Percentiles rank a stretch among this genome's conserved stretches.
phyloP scores from a whole-genome alignment of 495 filamentous ascomycete species.

The Annulohypoxylon nitens region DNA sequence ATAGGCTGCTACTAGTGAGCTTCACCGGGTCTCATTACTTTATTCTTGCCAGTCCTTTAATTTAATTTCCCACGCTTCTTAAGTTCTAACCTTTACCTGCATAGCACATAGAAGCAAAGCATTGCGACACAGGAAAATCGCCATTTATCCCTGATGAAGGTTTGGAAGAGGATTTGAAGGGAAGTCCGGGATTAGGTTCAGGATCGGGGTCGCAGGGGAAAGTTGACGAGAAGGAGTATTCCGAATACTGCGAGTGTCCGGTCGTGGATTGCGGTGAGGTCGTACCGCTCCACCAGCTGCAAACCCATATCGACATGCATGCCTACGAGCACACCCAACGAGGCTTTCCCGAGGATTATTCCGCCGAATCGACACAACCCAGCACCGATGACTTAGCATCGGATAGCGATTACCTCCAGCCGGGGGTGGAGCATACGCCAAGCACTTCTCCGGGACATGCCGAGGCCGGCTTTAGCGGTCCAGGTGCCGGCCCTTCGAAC shows the following conservation, averaged over 20 bases:
- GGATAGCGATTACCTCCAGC: constrained; percentile 21
- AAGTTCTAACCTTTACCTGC: constrained; percentile 1
- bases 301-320: constrained; percentile 82
- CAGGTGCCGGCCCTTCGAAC: constrained; percentile 1
- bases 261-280: constrained; percentile 78
- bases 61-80: neutral
- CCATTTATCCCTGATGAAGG: constrained; percentile 63
- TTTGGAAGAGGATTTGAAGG: neutral
- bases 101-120: constrained; percentile 69
- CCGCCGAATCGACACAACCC: constrained; percentile 23
- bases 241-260: constrained; percentile 74
- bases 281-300: constrained; percentile 70
- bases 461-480: neutral
- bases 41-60: neutral
- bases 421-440: neutral
- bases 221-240: constrained; percentile 48
- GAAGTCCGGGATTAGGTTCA: neutral
- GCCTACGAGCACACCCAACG: constrained; percentile 69
- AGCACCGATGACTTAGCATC: constrained; percentile 26
- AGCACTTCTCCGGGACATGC: constrained; percentile 2
- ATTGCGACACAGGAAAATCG: constrained; percentile 64
- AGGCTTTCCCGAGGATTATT: constrained; percentile 46
- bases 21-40: neutral
- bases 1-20: constrained; percentile 58
- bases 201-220: constrained; percentile 4